A percentile compares a stretch with the other conserved stretches of the same genome.
Evolutionary conservation across 1,284 basidiomycete species (phyloP).

Genomic region (Pseudozyma hubeiensis): DNA sequence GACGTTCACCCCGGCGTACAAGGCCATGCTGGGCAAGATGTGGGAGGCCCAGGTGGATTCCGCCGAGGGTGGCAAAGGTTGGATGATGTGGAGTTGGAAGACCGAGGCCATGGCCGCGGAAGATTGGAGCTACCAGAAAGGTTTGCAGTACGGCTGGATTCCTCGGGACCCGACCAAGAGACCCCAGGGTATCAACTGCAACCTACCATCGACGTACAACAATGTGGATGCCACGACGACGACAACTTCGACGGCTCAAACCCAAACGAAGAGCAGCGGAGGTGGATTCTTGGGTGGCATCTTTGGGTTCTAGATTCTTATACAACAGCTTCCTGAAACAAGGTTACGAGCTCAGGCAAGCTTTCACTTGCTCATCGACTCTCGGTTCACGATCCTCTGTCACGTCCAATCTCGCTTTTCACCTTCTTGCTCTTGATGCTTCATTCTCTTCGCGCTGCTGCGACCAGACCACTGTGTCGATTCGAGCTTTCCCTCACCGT

Average conservation of each 20-base stretch:
- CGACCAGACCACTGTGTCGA: neutral
- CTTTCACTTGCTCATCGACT: no score
- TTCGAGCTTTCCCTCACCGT: neutral
- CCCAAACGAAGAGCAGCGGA: no score
- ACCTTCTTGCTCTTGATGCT: no score
- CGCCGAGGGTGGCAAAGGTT: conserved; percentile 73
- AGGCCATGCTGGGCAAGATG: conserved; percentile 81
- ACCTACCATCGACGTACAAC: neutral
- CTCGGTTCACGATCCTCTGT: no score
- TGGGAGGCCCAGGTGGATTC: conserved; percentile 80
- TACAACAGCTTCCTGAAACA: no score
- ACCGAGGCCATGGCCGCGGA: conserved; percentile 69
- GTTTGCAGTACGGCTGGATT: conserved; percentile 65
- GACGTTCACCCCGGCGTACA: conserved; percentile 81
- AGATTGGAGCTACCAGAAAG: conserved; percentile 67
- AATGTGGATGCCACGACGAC: neutral
- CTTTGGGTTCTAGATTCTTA: no score
- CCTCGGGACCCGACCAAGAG: conserved; percentile 48
- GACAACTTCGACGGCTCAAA: neutral
- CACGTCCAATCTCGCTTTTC: no score
- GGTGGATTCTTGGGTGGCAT: no score
- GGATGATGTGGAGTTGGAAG: conserved; percentile 88
- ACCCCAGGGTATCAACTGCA: conserved; percentile 37
- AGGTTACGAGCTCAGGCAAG: no score
- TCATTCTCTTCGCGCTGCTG: neutral